Base-by-base conservation (phyloP, 176 grass and related monocot genomes). In the Musa itinerans region DNA sequence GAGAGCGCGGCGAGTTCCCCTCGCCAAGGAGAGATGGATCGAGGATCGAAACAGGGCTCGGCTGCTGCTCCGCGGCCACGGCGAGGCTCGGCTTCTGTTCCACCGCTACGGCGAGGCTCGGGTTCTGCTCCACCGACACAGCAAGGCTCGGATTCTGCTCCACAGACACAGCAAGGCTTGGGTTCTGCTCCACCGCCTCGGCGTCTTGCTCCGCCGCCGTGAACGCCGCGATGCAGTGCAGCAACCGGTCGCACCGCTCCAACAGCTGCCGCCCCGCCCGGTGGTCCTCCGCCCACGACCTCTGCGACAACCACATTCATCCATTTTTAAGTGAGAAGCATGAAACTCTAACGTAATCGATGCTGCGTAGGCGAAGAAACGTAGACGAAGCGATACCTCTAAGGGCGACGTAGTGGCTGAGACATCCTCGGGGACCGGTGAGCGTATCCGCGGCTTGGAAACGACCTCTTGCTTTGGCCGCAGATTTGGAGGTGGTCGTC, bases 201-300 rank as follows among this genome's bases (percentile, higher is more conserved):
- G 78, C 8, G 3, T 63, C 83, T 4, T 86, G 80, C 63, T 83
- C 83, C 69, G 69, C 54, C 55, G 77, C 63, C 8, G 96, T 94
- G 65, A 99, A 87, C 20, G 91, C 91, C 9, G 87, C 82, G 76
- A 99, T 99, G 81, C 88, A 92, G 71, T 72, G 89, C 71, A 99
- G 70, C 2, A 99, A 80, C 79, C 87, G 91, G 73, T 86, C 91
- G 74, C 96, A 95, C 20, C 96, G 84, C 80, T 99, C 88, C 0
- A 99, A 79, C 26, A 96, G 81, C 53, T 85, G 73, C 6, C 79
- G 52, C 12, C 84, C 93, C 13, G 78, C 77, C 50, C 17, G 61
- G 61, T 52, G 55, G 17, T 83, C 78, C 51, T 67, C 85, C 57
- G 65, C 8, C 77, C 54, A 78, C 62, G 80, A 80, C 63, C 54